A percentile compares a stretch with the other conserved stretches of the same genome.
Evolutionary conservation across 1,284 basidiomycete species (phyloP).

Genomic region (Bondarzewia mesenterica): DNA sequence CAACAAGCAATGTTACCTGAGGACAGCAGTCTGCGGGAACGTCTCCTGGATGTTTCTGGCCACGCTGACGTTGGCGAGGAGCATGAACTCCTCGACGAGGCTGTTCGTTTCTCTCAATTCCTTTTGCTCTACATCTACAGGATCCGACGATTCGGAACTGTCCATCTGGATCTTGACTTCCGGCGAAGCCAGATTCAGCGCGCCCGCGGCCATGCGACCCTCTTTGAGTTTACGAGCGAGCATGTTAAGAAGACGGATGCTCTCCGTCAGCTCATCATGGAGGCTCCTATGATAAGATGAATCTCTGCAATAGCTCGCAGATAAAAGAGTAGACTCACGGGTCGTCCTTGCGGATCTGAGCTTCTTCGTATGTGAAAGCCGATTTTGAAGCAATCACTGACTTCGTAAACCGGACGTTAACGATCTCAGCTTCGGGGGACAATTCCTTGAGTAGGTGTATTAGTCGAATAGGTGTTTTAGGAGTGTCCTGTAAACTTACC

Average conservation of each 20-base stretch:
- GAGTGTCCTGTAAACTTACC: conserved; percentile 42
- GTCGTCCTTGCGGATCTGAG: conserved; percentile 92
- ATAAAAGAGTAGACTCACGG: conserved; percentile 40
- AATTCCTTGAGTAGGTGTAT: conserved; percentile 55
- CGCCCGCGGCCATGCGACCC: conserved; percentile 87
- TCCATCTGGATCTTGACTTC: conserved; percentile 97
- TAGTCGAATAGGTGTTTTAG: neutral
- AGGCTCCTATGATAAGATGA: conserved; percentile 40
- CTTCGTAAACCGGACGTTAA: conserved; percentile 89
- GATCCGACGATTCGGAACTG: conserved; percentile 87
- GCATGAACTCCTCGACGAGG: conserved; percentile 98
- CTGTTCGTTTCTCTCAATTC: conserved; percentile 91
- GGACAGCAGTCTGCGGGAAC: conserved; percentile 93
- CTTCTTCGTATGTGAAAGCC: conserved; percentile 97
- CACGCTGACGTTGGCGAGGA: conserved; percentile 94
- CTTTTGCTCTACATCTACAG: conserved; percentile 97
- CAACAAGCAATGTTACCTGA: conserved; percentile 48
- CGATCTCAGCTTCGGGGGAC: conserved; percentile 79
- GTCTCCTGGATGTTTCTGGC: conserved; percentile 89
- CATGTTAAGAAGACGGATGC: conserved; percentile 85
- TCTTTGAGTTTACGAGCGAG: conserved; percentile 85
- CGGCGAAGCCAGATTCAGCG: conserved; percentile 93
- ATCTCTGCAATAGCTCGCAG: neutral
- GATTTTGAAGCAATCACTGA: conserved; percentile 96
- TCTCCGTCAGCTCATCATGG: conserved; percentile 79